Base-by-base conservation (phyloP, 768 basidiomycete species). In the Mycena galopus region DNA sequence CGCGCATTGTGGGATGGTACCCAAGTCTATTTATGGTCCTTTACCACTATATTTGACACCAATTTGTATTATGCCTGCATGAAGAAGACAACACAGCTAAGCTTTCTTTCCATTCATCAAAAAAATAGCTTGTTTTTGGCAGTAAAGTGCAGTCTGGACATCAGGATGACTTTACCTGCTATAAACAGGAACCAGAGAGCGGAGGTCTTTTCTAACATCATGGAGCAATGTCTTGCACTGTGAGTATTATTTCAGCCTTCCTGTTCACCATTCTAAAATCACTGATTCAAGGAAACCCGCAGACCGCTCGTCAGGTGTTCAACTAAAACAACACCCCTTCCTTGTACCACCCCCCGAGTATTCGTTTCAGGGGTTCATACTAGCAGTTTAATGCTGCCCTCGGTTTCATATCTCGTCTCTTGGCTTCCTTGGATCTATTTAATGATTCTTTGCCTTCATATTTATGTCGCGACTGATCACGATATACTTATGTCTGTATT, bases 141-240 rank as follows among this genome's bases (percentile, higher is more conserved):
- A n/a, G n/a, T n/a, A n/a, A n/a, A n/a, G n/a, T n/a, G n/a, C n/a
- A n/a, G n/a, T n/a, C n/a, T n/a, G n/a, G n/a, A n/a, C n/a, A n/a
- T 66, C 67, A 5, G 16, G 21, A 3, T 50, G 27, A 37, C 2
- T 7, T 51, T 72, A 17, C 53, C 67, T 16, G 50, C 19, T 12
- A 70, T 63, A n/a, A 25, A n/a, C n/a, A n/a, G n/a, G n/a, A n/a
- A n/a, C n/a, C n/a, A n/a, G n/a, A n/a, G n/a, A n/a, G n/a, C n/a
- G n/a, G n/a, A n/a, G n/a, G n/a, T n/a, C n/a, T n/a, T n/a, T n/a
- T n/a, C 27, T 42, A 70, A 75, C 44, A 62, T 75, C 2, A 61
- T 69, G 67, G 67, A 72, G 50, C 68, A 60, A 60, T 75, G 74
- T 58, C 70, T 75, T 60, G 67, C 74, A 37, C 56, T 75, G 74